Evolutionary conservation across 2,329 filamentous ascomycete genomes (phyloP), one percentile per base, ranked within the genome.

Genomic region (Purpureocillium takamizusanense): DNA sequence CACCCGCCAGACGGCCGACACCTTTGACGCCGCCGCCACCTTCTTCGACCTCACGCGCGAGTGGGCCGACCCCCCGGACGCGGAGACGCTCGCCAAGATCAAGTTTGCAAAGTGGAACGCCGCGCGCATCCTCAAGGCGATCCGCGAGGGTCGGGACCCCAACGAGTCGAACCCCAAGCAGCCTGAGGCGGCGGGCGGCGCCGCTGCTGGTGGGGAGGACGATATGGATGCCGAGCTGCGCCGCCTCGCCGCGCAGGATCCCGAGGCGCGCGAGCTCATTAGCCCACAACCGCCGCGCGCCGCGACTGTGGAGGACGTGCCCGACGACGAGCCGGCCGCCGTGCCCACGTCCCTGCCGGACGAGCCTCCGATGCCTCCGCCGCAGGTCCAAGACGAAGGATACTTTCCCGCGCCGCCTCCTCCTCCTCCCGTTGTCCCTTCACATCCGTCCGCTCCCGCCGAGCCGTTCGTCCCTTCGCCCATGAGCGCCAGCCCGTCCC

Each of bases 51-150:
- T 97, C 5, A 74, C 86, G 40, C 81, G 81, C 46, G 83, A 95
- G 52, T 98, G 90, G 88, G 82, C 79, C 6, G 63, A n/a, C n/a
- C n/a, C 76, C 0, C 66, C 81, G 10, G 86, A 94, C 27, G 63
- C 75, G 1, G 88, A 97, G 53, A 78, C 81, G 15, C 71, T 79
- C 30, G 77, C 87, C 39, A 97, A 95, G 69, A 87, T 90, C 62
- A 95, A 94, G 59, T 98, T 86, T 57, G 88, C 90, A 31, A 98
- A 97, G 61, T 98, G 86, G 74, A 94, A 97, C 59, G 89, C 90
- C 2, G 68, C 90, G 28, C 78, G 92, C 41, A 98, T 98, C 54
- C 72, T 85, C 13, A 95, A 86, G 62, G 92, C 92, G 10, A 75
- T 95, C 52, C 92, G 89, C 54, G 85, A 89, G 31, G 88, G 88